Evolutionary conservation across 2,329 filamentous ascomycete species (phyloP).

Genomic region (Fusarium setosum): DNA sequence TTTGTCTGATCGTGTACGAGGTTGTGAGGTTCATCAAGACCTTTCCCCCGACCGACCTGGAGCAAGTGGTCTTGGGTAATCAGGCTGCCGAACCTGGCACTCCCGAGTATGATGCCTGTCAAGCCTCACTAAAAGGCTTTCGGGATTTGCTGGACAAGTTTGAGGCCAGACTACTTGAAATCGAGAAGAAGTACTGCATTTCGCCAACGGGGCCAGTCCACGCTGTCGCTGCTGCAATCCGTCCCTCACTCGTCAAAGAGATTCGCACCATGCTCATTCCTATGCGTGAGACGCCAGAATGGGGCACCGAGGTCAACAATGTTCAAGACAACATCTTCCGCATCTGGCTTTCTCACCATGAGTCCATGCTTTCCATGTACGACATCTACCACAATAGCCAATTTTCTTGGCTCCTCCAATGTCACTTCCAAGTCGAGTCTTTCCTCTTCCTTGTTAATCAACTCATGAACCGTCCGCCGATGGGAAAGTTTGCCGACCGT

Average conservation of each 20-base stretch:
- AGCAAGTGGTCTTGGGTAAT: not conserved
- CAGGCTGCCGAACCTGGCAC: not conserved
- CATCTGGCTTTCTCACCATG: not conserved
- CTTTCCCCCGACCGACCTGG: not conserved
- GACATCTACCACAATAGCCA: not conserved
- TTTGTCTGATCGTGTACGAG: constrained; percentile 13
- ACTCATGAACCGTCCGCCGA: not conserved
- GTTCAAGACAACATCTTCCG: constrained; percentile 16
- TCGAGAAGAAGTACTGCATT: constrained; percentile 5
- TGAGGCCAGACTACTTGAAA: not conserved
- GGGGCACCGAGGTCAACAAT: constrained; percentile 11
- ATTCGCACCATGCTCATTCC: not conserved
- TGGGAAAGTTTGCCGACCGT: constrained; percentile 10
- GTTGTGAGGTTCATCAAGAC: not conserved
- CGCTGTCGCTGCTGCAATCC: not conserved
- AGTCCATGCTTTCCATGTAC: not conserved
- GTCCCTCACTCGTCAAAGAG: not conserved
- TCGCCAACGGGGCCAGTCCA: constrained; percentile 2
- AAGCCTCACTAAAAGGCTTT: not conserved
- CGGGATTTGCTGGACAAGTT: not conserved
- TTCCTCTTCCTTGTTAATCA: constrained; percentile 13
- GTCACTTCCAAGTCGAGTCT: constrained; percentile 15
- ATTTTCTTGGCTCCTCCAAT: constrained; percentile 7
- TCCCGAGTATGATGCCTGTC: not conserved
- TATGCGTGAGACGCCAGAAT: constrained; percentile 5